Percentiles rank a stretch among this genome's conserved stretches.
Evolutionary conservation across 495 filamentous ascomycete genomes (phyloP).

Genomic region (Penicillium chermesinum): DNA sequence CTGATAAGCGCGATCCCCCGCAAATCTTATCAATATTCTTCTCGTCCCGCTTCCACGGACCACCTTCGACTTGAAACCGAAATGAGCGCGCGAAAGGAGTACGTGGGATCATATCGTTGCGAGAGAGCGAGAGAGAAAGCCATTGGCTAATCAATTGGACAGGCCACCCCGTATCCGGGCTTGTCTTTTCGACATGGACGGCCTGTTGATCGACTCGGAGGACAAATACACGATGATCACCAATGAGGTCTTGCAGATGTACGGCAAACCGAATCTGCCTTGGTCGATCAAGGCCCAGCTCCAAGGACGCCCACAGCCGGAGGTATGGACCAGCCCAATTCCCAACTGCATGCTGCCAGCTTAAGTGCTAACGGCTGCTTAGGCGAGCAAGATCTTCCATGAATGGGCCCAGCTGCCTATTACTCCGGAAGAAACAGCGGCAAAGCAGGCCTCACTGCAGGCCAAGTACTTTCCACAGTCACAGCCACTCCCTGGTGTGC

Average conservation of each 20-base stretch:
- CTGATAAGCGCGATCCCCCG: conserved; percentile 18
- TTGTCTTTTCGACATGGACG: conserved; percentile 99
- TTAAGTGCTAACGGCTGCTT: background rate
- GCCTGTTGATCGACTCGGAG: conserved; percentile 88
- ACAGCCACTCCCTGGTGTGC: conserved; percentile 73
- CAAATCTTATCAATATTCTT: conserved; percentile 10
- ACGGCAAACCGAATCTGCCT: conserved; percentile 66
- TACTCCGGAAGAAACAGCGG: conserved; percentile 54
- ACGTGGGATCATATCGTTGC: background rate
- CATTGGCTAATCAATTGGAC: conserved; percentile 10
- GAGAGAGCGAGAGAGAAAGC: no score
- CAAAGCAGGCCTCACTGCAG: conserved; percentile 57
- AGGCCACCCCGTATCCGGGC: conserved; percentile 77
- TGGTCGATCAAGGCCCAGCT: conserved; percentile 94
- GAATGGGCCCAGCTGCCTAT: conserved; percentile 89
- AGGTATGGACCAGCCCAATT: conserved; percentile 34
- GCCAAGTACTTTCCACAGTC: conserved; percentile 63
- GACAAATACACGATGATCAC: conserved; percentile 83
- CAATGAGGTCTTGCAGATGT: conserved; percentile 72
- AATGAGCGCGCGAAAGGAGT: conserved; percentile 18
- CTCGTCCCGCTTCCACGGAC: background rate
- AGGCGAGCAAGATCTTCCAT: conserved; percentile 54
- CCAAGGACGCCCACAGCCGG: conserved; percentile 81
- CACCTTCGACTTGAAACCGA: conserved; percentile 2
- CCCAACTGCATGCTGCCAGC: background rate